Percentiles rank a stretch among this genome's conserved stretches.
These are phyloP conservation scores for Epichloe elymi DNA, from an alignment of 2,329 filamentous ascomycete species.

Conservation along the genomic window DNA sequence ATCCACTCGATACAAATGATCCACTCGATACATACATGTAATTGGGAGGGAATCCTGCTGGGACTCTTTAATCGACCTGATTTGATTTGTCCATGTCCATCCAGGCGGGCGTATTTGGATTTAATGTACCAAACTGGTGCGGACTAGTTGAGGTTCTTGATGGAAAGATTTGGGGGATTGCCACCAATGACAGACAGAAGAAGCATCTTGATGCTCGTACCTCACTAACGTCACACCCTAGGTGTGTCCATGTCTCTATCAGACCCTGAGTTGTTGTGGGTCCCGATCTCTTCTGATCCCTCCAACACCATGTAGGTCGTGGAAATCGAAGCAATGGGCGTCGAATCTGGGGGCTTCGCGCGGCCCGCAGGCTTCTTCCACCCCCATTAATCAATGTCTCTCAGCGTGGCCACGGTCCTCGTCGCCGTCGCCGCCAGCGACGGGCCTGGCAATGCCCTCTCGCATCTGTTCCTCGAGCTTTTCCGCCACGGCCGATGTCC, in stretches of 20 bases:
- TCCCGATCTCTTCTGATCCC: constrained; percentile 18
- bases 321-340: constrained; percentile 23
- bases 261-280: constrained; percentile 15
- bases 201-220: not conserved
- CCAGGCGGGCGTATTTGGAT: no score
- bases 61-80: no score
- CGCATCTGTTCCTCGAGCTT: not conserved
- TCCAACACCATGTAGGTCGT: constrained; percentile 12
- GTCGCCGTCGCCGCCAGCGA: not conserved
- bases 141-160: no score
- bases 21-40: no score
- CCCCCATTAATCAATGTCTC: not conserved
- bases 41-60: no score
- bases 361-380: constrained; percentile 2
- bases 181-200: no score
- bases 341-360: constrained; percentile 13
- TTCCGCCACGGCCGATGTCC: not conserved
- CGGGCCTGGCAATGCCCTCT: constrained; percentile 4
- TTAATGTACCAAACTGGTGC: no score
- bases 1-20: no score
- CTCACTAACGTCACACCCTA: not conserved
- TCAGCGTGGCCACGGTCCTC: not conserved
- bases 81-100: no score
- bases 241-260: not conserved
- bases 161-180: no score